Evolutionary conservation across 306 rosid species (phyloP).

Genomic region (Morella rubra): DNA sequence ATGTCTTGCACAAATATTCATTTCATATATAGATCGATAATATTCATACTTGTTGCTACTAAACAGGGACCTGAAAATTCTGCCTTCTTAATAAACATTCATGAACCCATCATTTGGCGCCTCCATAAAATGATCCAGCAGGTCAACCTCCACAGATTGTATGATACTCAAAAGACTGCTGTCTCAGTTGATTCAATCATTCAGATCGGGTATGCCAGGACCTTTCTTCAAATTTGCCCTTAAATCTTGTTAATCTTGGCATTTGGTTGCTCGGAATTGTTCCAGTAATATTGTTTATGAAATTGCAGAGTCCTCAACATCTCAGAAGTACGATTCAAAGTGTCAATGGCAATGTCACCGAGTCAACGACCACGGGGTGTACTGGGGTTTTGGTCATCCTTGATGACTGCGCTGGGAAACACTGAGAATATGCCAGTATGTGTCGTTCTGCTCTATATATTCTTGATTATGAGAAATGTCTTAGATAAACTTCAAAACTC

Average conservation of each 20-base stretch:
- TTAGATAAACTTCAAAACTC: conserved; percentile 7
- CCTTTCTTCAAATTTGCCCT: conserved; percentile 24
- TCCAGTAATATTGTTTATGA: conserved; percentile 31
- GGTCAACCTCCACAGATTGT: conserved; percentile 74
- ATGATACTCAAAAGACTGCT: conserved; percentile 76
- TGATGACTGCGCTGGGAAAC: conserved; percentile 98
- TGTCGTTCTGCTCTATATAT: conserved; percentile 22
- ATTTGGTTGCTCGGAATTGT: conserved; percentile 22
- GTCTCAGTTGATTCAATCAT: conserved; percentile 90
- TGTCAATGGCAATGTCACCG: conserved; percentile 93
- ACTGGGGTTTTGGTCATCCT: conserved; percentile 98
- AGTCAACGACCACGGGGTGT: conserved; percentile 94
- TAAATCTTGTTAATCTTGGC: conserved; percentile 13
- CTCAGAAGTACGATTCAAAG: conserved; percentile 87
- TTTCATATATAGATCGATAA: conserved; percentile 17
- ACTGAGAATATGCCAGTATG: conserved; percentile 97
- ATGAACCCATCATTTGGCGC: conserved; percentile 97
- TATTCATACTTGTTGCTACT: conserved; percentile 25
- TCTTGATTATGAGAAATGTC: conserved; percentile 1
- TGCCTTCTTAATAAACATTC: conserved; percentile 80
- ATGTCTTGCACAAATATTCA: conserved; percentile 11
- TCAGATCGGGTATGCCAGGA: conserved; percentile 71
- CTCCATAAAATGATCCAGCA: conserved; percentile 93
- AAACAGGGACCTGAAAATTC: conserved; percentile 84
- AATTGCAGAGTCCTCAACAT: conserved; percentile 74